These are phyloP conservation scores for Claviceps pazoutovae DNA, from an alignment of 2,329 filamentous ascomycete genomes.

Conservation along the genomic window DNA sequence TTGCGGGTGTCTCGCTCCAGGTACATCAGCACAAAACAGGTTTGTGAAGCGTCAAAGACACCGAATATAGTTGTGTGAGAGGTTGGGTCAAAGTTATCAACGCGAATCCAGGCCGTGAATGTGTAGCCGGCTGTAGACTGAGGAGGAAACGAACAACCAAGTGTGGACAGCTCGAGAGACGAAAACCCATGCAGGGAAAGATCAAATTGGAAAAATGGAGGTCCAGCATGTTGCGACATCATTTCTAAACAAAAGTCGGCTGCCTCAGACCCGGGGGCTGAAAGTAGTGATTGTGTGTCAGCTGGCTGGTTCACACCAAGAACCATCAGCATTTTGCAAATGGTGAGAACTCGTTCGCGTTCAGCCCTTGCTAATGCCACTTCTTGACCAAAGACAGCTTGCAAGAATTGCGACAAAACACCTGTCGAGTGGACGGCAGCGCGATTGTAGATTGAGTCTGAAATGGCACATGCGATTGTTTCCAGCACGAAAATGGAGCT, in stretches of 20 bases:
- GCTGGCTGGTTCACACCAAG: slow-evolving; percentile 69
- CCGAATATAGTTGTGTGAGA: slow-evolving; percentile 93
- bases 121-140: slow-evolving; percentile 72
- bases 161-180: slow-evolving; percentile 76
- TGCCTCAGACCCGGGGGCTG: slow-evolving; percentile 34
- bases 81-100: slow-evolving; percentile 72
- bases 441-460: slow-evolving; percentile 54
- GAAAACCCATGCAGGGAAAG: slow-evolving; percentile 76
- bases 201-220: slow-evolving; percentile 88
- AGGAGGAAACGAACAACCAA: slow-evolving; percentile 77
- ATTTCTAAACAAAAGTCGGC: slow-evolving; percentile 61
- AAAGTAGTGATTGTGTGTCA: slow-evolving; percentile 63
- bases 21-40: slow-evolving; percentile 87
- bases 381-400: slow-evolving; percentile 41
- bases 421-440: slow-evolving; percentile 59
- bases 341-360: slow-evolving; percentile 42
- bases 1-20: slow-evolving; percentile 86
- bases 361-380: slow-evolving; percentile 41
- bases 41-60: slow-evolving; percentile 80
- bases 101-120: slow-evolving; percentile 73
- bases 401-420: slow-evolving; percentile 52
- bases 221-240: slow-evolving; percentile 59
- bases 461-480: slow-evolving; percentile 43
- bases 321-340: slow-evolving; percentile 57
- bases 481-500: slow-evolving; percentile 52